Base-by-base conservation (phyloP, 2,329 filamentous ascomycete genomes). In the Ophiostoma novo-ulmi region DNA sequence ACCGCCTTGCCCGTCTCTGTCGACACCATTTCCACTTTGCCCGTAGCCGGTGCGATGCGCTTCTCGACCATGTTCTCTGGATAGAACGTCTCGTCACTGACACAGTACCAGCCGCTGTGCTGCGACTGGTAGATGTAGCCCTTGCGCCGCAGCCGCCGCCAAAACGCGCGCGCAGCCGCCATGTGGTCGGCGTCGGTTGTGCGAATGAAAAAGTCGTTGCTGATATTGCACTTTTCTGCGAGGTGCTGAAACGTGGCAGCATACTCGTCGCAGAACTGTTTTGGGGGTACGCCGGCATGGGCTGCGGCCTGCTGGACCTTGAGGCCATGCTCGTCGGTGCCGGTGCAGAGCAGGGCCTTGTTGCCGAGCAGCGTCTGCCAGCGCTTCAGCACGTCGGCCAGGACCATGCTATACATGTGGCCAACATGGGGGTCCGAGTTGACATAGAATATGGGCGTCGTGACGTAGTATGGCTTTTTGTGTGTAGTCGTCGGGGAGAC, bases 371-470 rank as follows among this genome's bases (percentile, higher is more conserved):
- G 84, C 41, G 87, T 82, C 78, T 96, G 88, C 93, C 93, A 99
- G 81, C 95, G 87, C 80, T 98, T 99, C 75, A 97, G 82, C 69
- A 97, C 89, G 80, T 99, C 95, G 74, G 92, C 85, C 64, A 99
- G 85, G 76, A 98, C 85, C 88, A 98, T 94, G 61, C 91, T 92
- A 79, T 97, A 98, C 72, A 99, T 84, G 80, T 99, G 95, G 64
- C 95, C 95, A 73, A 98, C 88, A 82, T 99, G 95, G 68, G 95
- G 95, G 65, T 92, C 93, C 70, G 94, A 92, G 86, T 99, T 99
- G 82, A 99, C 95, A 80, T 99, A 99, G 83, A 98, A 99, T 71
- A 99, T 99, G 2, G 95, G 95, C 10, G 93, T 96, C 5, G 95
- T 98, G 76, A 97, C 85, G 83, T 98, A 99, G 82, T 90, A 97